Conservation (phyloP, 257 asterid genomes). For the Prunella vulgaris region DNA sequence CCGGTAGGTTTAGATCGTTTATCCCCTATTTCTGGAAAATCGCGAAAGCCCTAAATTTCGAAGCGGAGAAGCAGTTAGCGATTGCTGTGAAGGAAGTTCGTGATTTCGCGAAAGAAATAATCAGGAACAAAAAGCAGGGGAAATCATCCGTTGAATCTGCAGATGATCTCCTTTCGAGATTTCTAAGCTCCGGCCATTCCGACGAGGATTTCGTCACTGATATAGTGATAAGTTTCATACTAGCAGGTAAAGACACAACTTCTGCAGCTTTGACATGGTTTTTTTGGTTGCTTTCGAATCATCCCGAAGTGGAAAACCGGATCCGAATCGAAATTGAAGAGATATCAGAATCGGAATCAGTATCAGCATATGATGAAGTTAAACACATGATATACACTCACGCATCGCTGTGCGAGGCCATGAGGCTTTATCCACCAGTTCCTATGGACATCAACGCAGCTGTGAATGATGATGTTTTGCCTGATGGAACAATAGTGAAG, state of each 20-base stretch:
- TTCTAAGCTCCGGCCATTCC: constrained; percentile 35
- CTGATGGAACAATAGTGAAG: constrained; percentile 36
- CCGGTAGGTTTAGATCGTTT: constrained; percentile 6
- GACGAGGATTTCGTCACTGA: constrained; percentile 39
- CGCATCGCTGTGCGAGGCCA: constrained; percentile 46
- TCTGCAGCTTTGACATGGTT: constrained; percentile 48
- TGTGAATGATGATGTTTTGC: constrained; percentile 33
- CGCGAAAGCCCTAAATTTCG: constrained; percentile 23
- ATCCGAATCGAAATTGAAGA: constrained; percentile 31
- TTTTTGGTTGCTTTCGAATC: constrained; percentile 34
- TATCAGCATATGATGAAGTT: constrained; percentile 37
- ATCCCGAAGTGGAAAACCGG: constrained; percentile 28
- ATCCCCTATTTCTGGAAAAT: constrained; percentile 33
- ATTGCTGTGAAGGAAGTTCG: constrained; percentile 23
- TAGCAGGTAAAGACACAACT: constrained; percentile 48
- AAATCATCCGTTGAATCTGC: constrained; percentile 16
- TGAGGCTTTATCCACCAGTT: constrained; percentile 58
- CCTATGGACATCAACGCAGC: constrained; percentile 39
- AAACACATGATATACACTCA: constrained; percentile 46
- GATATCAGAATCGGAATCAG: constrained; percentile 1
- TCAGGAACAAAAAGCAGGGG: constrained; percentile 22
- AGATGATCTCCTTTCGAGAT: constrained; percentile 39
- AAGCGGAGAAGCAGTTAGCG: constrained; percentile 34
- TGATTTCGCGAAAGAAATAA: constrained; percentile 26
- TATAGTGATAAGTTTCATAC: constrained; percentile 37